Evolutionary conservation across 1,284 basidiomycete species (phyloP), one percentile per base, ranked within the genome.

Genomic region (Naganishia cerealis): DNA sequence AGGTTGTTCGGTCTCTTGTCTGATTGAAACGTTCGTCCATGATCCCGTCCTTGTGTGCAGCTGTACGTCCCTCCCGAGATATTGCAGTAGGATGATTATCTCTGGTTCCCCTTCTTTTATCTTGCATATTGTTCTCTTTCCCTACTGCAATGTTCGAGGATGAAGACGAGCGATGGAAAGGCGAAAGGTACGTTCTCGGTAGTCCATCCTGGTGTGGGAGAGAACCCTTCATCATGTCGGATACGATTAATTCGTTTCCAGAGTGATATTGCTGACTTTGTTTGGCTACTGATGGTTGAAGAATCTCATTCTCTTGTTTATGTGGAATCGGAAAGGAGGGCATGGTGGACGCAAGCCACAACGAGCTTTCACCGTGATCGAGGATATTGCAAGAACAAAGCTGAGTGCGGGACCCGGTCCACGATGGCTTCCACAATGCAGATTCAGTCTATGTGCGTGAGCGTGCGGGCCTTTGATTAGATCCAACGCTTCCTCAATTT

Each of bases 131-230:
- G 50, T 63, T 63, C 21, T 63, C 61, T 40, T 63, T 63, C 4
- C 61, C 61, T 18, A 29, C n/a, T 54, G 24, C 59, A 12, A 40
- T 7, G 29, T 7, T 40, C 5, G 61, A 63, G 12, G 61, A 50
- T 15, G 61, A 42, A 8, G 61, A 63, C 21, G 61, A 63, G 16
- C 61, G 61, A 16, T 63, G 61, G 39, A 63, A 53, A 29, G 61
- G 50, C 24, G 50, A 24, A 15, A 63, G 61, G 16, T 53, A 42
- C 8, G 61, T 39, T 39, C 29, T 63, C 21, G 50, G 50, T 12
- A 63, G 50, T 29, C 50, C 50, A 40, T 63, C 52, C 18, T 40
- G 46, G 24, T 53, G 61, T 15, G 29, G 42, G 13, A 21, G 26
- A 33, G 43, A 50, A 50, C 46, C 46, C 46, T 50, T 50, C 46